Conservation (phyloP, 352 stramenopile genomes). For the Lagenidium giganteum region DNA sequence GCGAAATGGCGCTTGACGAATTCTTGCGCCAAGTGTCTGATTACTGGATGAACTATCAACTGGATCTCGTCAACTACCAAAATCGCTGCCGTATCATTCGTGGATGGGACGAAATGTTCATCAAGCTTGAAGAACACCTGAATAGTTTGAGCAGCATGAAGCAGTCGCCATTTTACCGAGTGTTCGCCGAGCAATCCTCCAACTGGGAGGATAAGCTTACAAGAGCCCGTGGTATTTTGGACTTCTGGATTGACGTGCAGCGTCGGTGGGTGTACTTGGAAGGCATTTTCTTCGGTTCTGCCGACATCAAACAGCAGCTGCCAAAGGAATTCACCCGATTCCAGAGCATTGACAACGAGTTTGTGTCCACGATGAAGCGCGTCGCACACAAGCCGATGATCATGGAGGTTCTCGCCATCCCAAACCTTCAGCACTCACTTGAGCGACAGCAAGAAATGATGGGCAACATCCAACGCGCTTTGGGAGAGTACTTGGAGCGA, state of each 20-base stretch:
- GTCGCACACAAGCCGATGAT: conserved; percentile 96
- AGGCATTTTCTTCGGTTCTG: conserved; percentile 98
- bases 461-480: conserved; percentile 98
- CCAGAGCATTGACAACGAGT: conserved; percentile 98
- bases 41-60: conserved; percentile 86
- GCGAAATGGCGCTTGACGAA: conserved; percentile 99
- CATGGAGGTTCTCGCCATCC: conserved; percentile 91
- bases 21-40: conserved; percentile 95
- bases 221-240: conserved; percentile 94
- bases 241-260: conserved; percentile 99
- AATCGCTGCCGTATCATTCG: conserved; percentile 97
- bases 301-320: conserved; percentile 99
- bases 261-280: conserved; percentile 99
- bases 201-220: conserved; percentile 98
- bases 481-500: conserved; percentile 99
- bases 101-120: conserved; percentile 99
- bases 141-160: conserved; percentile 99
- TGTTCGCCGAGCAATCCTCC: conserved; percentile 97
- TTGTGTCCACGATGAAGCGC: conserved; percentile 97
- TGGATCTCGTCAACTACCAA: conserved; percentile 92
- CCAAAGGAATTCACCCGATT: conserved; percentile 98
- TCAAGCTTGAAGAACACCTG: conserved; percentile 99
- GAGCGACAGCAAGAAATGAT: conserved; percentile 97
- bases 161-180: conserved; percentile 97
- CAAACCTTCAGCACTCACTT: conserved; percentile 89